These are phyloP conservation scores for Phytophthora pisi DNA, from an alignment of 352 stramenopile genomes.

Conservation along the genomic window DNA sequence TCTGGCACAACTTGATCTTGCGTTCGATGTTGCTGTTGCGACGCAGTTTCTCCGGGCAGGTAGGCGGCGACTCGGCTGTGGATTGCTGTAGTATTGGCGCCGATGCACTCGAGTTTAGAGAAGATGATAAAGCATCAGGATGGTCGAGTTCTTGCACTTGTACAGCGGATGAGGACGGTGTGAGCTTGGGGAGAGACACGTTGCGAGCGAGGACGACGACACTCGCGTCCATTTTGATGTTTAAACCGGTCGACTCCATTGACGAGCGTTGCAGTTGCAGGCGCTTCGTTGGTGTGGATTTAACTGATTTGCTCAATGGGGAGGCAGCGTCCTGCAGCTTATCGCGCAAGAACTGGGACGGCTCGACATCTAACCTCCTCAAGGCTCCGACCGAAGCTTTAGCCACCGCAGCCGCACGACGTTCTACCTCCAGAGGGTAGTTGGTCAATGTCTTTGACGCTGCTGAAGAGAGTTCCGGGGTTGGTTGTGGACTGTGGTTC, in stretches of 20 bases:
- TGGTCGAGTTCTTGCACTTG: conserved; percentile 6
- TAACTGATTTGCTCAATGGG: conserved; percentile 20
- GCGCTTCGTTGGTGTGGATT: conserved; percentile 50
- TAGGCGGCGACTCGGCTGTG: background rate
- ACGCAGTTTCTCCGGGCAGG: conserved; percentile 21
- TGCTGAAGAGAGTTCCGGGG: conserved; percentile 4
- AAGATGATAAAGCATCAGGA: too few species aligned
- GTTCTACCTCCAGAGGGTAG: conserved; percentile 52
- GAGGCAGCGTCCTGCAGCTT: conserved; percentile 33
- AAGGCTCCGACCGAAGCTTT: conserved; percentile 9
- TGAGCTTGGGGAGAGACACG: conserved; percentile 47
- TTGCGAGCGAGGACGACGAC: conserved; percentile 43
- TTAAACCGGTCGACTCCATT: conserved; percentile 5
- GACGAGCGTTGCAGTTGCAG: conserved; percentile 16
- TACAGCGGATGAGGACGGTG: background rate
- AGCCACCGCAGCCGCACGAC: conserved; percentile 20
- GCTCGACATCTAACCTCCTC: conserved; percentile 41
- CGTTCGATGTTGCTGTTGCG: conserved; percentile 56
- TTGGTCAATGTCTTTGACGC: conserved; percentile 31
- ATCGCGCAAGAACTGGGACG: conserved; percentile 47
- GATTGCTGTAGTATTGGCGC: conserved; percentile 18
- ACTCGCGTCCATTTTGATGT: conserved; percentile 45
- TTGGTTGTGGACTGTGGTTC: conserved; percentile 28
- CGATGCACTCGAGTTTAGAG: conserved; percentile 27
- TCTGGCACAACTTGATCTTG: conserved; percentile 65